Evolutionary conservation across 2,329 filamentous ascomycete species (phyloP).

Genomic region (Nothophoma quercina): DNA sequence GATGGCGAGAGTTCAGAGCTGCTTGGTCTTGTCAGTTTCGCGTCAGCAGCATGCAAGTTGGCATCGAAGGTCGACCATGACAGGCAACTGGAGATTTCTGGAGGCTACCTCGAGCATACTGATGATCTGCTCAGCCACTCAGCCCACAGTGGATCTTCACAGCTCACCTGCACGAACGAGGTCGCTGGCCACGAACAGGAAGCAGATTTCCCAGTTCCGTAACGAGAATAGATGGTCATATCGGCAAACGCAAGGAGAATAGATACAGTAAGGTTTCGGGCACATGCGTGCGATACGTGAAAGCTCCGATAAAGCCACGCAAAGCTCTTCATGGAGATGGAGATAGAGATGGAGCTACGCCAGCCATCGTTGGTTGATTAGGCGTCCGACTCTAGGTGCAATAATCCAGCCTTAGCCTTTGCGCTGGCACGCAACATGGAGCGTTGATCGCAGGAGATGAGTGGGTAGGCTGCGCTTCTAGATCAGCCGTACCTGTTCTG

Average conservation of each 20-base stretch:
- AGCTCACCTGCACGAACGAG: neutral
- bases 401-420: neutral
- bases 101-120: neutral
- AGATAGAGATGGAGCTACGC: neutral
- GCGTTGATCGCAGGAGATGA: neutral
- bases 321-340: neutral
- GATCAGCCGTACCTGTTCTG: slow-evolving; percentile 1
- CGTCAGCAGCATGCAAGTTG: neutral
- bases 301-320: slow-evolving; percentile 4
- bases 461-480: slow-evolving; percentile 3
- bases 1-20: neutral
- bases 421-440: neutral
- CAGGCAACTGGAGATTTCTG: neutral
- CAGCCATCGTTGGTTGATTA: neutral
- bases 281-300: neutral
- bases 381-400: neutral
- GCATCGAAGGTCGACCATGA: neutral
- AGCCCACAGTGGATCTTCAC: neutral
- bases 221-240: neutral
- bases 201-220: neutral
- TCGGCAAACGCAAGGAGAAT: neutral
- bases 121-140: too few relatives aligned
- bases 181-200: neutral
- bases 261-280: slow-evolving; percentile 5
- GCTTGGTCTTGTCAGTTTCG: neutral